These are phyloP conservation scores for Phytophthora rubi DNA, from an alignment of 352 stramenopile species.

Conservation along the genomic window DNA sequence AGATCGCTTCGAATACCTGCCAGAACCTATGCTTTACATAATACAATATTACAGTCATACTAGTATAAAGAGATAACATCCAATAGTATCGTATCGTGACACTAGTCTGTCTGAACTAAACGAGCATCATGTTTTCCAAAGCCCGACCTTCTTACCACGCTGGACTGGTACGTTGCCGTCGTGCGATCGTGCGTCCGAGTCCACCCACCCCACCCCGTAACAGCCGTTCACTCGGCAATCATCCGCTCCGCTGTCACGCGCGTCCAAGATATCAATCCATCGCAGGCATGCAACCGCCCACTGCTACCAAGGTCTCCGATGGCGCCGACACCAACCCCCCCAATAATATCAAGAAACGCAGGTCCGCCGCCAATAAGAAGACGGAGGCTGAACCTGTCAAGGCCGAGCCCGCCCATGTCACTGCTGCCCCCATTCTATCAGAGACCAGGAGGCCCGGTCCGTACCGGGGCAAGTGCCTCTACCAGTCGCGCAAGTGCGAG, in stretches of 20 bases:
- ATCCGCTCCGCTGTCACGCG: conserved; percentile 4
- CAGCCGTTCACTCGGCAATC: conserved; percentile 33
- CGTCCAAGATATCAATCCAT: conserved; percentile 13
- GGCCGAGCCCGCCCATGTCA: background rate
- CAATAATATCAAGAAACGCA: conserved; percentile 18
- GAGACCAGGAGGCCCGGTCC: conserved; percentile 21
- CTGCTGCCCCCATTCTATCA: background rate
- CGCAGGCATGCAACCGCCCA: conserved; percentile 19
- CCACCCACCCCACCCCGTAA: conserved; percentile 34
- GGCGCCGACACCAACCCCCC: background rate
- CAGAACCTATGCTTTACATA: background rate
- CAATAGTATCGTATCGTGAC: background rate
- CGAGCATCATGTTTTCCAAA: background rate
- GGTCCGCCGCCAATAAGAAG: conserved; percentile 13
- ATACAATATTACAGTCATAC: background rate
- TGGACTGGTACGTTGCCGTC: conserved; percentile 25
- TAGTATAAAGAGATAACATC: background rate
- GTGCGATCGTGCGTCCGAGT: conserved; percentile 21
- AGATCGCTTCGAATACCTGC: conserved; percentile 30
- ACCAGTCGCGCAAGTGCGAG: conserved; percentile 83
- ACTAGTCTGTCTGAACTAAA: background rate
- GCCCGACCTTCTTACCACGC: conserved; percentile 7
- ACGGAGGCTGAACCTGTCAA: background rate
- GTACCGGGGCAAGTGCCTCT: conserved; percentile 74
- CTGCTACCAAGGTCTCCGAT: conserved; percentile 15